These are phyloP conservation scores for Ophiostoma ips DNA, from an alignment of 2,329 filamentous ascomycete genomes.

Conservation along the genomic window DNA sequence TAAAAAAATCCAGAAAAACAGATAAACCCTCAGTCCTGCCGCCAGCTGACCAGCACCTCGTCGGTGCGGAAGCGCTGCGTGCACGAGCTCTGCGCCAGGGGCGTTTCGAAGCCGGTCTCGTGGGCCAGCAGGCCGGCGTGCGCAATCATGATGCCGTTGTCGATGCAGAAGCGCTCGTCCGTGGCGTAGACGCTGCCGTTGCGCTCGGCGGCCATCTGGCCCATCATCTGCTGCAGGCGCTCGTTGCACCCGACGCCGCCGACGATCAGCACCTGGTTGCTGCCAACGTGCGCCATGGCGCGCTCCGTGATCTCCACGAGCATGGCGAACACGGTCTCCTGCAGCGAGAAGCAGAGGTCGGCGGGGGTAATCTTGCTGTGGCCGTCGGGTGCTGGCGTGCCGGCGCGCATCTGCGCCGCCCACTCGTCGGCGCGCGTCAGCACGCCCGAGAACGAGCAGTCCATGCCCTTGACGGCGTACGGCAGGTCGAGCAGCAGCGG, in stretches of 20 bases:
- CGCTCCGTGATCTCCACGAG: constrained; percentile 96
- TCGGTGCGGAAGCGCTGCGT: constrained; percentile 75
- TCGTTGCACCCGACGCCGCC: constrained; percentile 94
- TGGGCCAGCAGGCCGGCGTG: constrained; percentile 84
- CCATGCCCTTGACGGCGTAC: constrained; percentile 97
- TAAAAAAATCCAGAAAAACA: neutral
- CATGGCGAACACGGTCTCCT: constrained; percentile 95
- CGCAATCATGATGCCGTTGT: constrained; percentile 99
- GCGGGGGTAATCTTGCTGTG: constrained; percentile 60
- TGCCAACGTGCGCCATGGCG: constrained; percentile 95
- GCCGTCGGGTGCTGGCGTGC: constrained; percentile 30
- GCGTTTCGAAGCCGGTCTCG: constrained; percentile 60
- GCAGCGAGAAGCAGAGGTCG: constrained; percentile 85
- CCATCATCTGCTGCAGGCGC: constrained; percentile 96
- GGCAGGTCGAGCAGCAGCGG: constrained; percentile 70
- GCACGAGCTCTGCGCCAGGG: constrained; percentile 68
- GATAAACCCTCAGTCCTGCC: constrained; percentile 35
- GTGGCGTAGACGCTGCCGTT: constrained; percentile 88
- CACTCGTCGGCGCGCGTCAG: constrained; percentile 70
- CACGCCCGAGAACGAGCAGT: constrained; percentile 91
- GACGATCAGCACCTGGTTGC: constrained; percentile 80
- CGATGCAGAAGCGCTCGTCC: constrained; percentile 95
- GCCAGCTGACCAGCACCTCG: constrained; percentile 66
- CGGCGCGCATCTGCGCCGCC: constrained; percentile 49
- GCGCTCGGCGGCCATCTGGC: constrained; percentile 76